Evolutionary conservation across 306 rosid species (phyloP).

Genomic region (Vigna unguiculata): DNA sequence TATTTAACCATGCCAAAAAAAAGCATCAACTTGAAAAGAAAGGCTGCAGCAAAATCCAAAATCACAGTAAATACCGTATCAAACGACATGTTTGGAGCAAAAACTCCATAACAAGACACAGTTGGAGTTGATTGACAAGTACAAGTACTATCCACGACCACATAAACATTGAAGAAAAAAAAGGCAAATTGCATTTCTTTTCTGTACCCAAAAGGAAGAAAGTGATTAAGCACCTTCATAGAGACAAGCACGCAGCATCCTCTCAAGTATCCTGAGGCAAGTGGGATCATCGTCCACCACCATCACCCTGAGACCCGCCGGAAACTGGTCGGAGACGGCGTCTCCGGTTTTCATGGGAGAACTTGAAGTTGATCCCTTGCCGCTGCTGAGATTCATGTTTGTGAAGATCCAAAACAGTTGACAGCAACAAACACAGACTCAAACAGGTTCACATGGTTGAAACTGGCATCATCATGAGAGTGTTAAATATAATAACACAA

Average conservation of each 20-base stretch:
- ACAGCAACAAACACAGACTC: slow-evolving; percentile 25
- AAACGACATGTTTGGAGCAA: slow-evolving; percentile 29
- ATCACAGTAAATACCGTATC: slow-evolving; percentile 7
- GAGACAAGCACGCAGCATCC: slow-evolving; percentile 83
- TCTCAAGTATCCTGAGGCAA: slow-evolving; percentile 92
- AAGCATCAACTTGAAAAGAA: slow-evolving; percentile 8
- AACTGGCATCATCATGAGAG: slow-evolving; percentile 36
- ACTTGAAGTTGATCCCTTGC: slow-evolving; percentile 64
- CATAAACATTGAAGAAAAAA: neutral
- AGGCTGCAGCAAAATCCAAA: slow-evolving; percentile 23
- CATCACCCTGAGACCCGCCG: slow-evolving; percentile 89
- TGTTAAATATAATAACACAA: neutral
- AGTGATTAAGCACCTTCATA: slow-evolving; percentile 68
- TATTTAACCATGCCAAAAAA: slow-evolving; percentile 38
- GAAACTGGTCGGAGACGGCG: slow-evolving; percentile 76
- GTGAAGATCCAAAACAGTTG: slow-evolving; percentile 49
- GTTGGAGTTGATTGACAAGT: neutral
- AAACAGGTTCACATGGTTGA: slow-evolving; percentile 42
- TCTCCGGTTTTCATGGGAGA: slow-evolving; percentile 54
- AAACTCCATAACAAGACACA: slow-evolving; percentile 14
- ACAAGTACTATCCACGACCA: neutral
- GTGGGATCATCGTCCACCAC: slow-evolving; percentile 98
- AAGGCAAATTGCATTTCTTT: slow-evolving; percentile 20
- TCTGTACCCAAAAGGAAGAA: slow-evolving; percentile 2
- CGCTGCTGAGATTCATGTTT: slow-evolving; percentile 63